A percentile compares a stretch with the other conserved stretches of the same genome.
These are phyloP conservation scores for Cymbopogon citratus DNA, from an alignment of 176 grass and related monocot species.

Conservation along the genomic window DNA sequence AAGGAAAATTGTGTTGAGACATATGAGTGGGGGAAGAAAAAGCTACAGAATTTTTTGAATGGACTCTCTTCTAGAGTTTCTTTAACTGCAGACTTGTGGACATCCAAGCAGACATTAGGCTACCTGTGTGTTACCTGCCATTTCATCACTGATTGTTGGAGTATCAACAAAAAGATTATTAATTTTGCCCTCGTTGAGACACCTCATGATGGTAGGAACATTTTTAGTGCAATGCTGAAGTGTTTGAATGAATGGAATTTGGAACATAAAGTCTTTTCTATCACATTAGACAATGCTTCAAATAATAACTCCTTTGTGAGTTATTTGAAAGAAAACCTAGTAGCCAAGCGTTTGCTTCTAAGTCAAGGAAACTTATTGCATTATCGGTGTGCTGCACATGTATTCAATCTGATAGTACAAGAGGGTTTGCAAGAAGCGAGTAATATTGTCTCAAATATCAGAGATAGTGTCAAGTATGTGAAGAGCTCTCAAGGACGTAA, in stretches of 20 bases:
- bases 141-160: not conserved
- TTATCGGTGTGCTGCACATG: not conserved
- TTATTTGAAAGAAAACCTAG: not conserved
- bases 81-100: not conserved
- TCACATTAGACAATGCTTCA: too few species aligned
- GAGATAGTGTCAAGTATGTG: not conserved
- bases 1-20: not conserved
- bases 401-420: not conserved
- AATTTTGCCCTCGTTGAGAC: not conserved
- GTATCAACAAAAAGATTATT: not conserved
- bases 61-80: not conserved
- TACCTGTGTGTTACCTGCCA: not conserved
- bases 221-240: not conserved
- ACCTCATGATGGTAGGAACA: not conserved
- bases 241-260: conserved; percentile 21
- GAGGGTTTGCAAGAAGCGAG: not conserved
- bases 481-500: not conserved
- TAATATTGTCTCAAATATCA: not conserved
- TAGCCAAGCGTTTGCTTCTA: not conserved
- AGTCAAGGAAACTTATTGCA: not conserved
- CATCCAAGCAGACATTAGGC: not conserved
- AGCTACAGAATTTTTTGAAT: not conserved
- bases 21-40: not conserved
- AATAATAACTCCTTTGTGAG: too few species aligned
- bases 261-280: conserved; percentile 11